Percentiles rank a stretch among this genome's conserved stretches.
Conservation (phyloP, 2,329 filamentous ascomycete species). For the Rugonectria rugulosa region DNA sequence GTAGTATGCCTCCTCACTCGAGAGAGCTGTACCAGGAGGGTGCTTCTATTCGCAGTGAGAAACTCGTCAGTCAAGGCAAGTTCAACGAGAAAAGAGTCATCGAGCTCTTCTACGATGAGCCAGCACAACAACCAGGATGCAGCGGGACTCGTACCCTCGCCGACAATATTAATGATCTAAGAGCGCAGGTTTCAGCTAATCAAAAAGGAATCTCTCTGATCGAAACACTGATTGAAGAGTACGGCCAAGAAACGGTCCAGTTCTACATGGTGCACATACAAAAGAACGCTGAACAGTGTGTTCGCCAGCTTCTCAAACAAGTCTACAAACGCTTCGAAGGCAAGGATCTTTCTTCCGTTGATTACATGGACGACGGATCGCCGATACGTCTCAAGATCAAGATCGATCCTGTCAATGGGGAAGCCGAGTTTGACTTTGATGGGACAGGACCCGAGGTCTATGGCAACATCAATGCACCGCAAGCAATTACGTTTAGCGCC, state of each 20-base stretch:
- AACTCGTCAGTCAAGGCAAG: slow-evolving; percentile 77
- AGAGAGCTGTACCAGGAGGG: slow-evolving; percentile 70
- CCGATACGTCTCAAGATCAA: slow-evolving; percentile 78
- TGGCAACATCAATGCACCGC: slow-evolving; percentile 81
- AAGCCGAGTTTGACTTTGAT: slow-evolving; percentile 81
- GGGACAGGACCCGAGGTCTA: slow-evolving; percentile 84
- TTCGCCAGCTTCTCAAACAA: slow-evolving; percentile 75
- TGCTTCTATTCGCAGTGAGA: slow-evolving; percentile 68
- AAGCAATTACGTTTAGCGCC: slow-evolving; percentile 84
- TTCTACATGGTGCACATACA: slow-evolving; percentile 88
- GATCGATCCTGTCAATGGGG: slow-evolving; percentile 77
- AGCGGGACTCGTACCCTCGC: slow-evolving; percentile 79
- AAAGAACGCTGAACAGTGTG: slow-evolving; percentile 78
- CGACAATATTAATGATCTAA: slow-evolving; percentile 84
- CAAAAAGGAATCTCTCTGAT: slow-evolving; percentile 88
- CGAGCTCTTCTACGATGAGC: slow-evolving; percentile 75
- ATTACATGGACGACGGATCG: slow-evolving; percentile 86
- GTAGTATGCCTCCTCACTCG: slow-evolving; percentile 81
- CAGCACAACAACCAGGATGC: slow-evolving; percentile 77
- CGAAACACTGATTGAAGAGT: slow-evolving; percentile 76
- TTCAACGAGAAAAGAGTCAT: slow-evolving; percentile 82
- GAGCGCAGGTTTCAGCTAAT: slow-evolving; percentile 84
- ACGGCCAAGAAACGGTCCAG: slow-evolving; percentile 78
- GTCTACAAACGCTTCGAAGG: slow-evolving; percentile 76
- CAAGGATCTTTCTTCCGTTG: slow-evolving; percentile 72